Base-by-base conservation (phyloP, 1,284 basidiomycete genomes). In the Sporisorium reilianum region DNA sequence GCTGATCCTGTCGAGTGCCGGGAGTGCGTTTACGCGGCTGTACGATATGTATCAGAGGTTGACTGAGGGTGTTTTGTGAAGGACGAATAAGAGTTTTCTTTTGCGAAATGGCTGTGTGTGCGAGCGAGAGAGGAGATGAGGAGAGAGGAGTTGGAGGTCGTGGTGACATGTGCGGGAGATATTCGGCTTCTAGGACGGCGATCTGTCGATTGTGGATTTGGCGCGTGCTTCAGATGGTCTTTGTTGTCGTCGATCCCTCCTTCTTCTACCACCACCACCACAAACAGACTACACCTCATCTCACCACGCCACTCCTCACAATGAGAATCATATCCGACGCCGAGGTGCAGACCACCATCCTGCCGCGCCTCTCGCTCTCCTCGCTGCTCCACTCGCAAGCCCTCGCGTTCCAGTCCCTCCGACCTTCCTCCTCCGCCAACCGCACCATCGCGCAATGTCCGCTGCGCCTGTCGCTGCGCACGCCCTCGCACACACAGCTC, bases 1-100 rank as follows among this genome's bases (percentile, higher is more conserved):
- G 20, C 57, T 84, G n/a, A 73, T 83, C 25, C 54, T 82, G 25
- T 74, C 56, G 36, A 77, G 78, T 45, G 78, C 80, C 1, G 81
- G 80, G 12, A 78, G 75, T 32, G 81, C 80, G n/a, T 84, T 83
- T 55, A 84, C 83, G 8, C 56, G 83, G 36, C 69, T 84, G 52
- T 84, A 84, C 54, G 83, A 84, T 60, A 77, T 75, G 58, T 84
- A 80, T 64, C 83, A 84, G 78, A 65, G 78, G 34, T 74, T 78
- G 51, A 78, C 79, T 11, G 75, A 80, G 62, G 75, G 75, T n/a
- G 75, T 80, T 5, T 49, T 80, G 20, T 80, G 67, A 26, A 38
- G 4, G 34, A 34, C 16, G 22, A 18, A 38, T 38, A 26, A 28
- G 49, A 44, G n/a, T n/a, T n/a, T n/a, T n/a, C n/a, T n/a, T n/a